Evolutionary conservation across 1,139 yeast species (phyloP).

Genomic region (Hyphopichia burtonii): DNA sequence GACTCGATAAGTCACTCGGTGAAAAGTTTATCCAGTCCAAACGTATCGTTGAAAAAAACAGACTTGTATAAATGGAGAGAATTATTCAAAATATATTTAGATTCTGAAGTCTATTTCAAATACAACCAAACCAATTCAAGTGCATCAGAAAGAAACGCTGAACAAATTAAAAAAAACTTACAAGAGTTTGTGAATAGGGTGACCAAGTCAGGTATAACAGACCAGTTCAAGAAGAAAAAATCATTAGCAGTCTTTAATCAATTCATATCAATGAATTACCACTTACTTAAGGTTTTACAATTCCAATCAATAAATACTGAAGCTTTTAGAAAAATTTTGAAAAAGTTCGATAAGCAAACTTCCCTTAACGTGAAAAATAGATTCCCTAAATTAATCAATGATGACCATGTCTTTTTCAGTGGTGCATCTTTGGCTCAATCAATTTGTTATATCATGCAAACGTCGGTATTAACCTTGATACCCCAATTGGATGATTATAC

Average conservation of each 20-base stretch:
- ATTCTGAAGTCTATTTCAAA: slow-evolving; percentile 63
- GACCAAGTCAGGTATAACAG: slow-evolving; percentile 37
- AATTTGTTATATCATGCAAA: slow-evolving; percentile 56
- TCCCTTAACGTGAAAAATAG: slow-evolving; percentile 47
- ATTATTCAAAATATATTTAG: slow-evolving; percentile 62
- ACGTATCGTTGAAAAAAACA: slow-evolving; percentile 32
- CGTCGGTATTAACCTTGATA: slow-evolving; percentile 51
- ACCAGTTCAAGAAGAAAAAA: slow-evolving; percentile 48
- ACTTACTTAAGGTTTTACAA: slow-evolving; percentile 55
- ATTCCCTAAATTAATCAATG: slow-evolving; percentile 47
- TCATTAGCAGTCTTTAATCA: slow-evolving; percentile 47
- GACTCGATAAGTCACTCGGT: slow-evolving; percentile 41
- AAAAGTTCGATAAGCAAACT: slow-evolving; percentile 75
- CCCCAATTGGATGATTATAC: slow-evolving; percentile 76
- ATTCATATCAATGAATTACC: slow-evolving; percentile 54
- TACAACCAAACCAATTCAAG: slow-evolving; percentile 45
- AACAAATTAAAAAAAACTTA: slow-evolving; percentile 40
- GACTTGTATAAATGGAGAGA: slow-evolving; percentile 75
- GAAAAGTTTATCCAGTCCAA: slow-evolving; percentile 39
- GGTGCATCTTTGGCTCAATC: slow-evolving; percentile 55
- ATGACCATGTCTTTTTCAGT: slow-evolving; percentile 45
- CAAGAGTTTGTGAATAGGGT: slow-evolving; percentile 45
- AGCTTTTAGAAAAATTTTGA: slow-evolving; percentile 66
- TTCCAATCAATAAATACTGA: slow-evolving; percentile 63
- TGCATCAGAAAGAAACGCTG: slow-evolving; percentile 39